These are phyloP conservation scores for Xerocomellus dryophilus DNA, from an alignment of 768 basidiomycete genomes.

Conservation along the genomic window DNA sequence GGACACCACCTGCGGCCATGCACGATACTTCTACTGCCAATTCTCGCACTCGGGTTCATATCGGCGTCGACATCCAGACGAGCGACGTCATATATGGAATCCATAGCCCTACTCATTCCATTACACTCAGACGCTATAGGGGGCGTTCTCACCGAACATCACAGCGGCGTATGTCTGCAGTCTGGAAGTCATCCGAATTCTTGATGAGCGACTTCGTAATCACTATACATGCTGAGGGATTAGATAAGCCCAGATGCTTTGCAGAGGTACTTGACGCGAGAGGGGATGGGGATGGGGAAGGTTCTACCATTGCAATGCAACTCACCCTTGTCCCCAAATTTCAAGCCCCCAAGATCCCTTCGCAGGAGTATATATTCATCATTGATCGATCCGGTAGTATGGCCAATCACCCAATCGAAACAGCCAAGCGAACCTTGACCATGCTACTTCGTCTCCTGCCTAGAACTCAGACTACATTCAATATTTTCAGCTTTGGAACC, in stretches of 20 bases:
- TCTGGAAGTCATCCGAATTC: conserved; percentile 40
- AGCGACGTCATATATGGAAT: conserved; percentile 42
- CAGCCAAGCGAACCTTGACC: conserved; percentile 45
- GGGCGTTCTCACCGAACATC: conserved; percentile 36
- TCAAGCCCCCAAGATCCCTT: conserved; percentile 37
- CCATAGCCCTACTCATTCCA: conserved; percentile 43
- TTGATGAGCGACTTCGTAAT: conserved; percentile 52
- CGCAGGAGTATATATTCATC: conserved; percentile 60
- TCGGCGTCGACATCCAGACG: conserved; percentile 48
- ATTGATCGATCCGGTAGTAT: conserved; percentile 61
- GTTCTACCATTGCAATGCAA: conserved; percentile 46
- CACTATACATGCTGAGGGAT: conserved; percentile 43
- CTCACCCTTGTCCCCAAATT: conserved; percentile 55
- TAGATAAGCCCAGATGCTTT: conserved; percentile 57
- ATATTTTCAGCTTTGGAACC: conserved; percentile 55
- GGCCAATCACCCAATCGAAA: conserved; percentile 39
- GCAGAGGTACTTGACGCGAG: conserved; percentile 40
- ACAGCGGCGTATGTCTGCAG: conserved; percentile 39
- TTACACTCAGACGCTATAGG: conserved; percentile 34
- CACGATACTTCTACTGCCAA: conserved; percentile 29
- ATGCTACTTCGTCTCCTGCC: conserved; percentile 53
- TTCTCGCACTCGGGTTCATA: conserved; percentile 35
- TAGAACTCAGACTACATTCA: conserved; percentile 42
- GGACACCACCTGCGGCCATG: conserved; percentile 41
- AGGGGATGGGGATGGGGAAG: background rate